Evolutionary conservation across 2,329 filamentous ascomycete species (phyloP).

Genomic region (Fusarium transvaalense): DNA sequence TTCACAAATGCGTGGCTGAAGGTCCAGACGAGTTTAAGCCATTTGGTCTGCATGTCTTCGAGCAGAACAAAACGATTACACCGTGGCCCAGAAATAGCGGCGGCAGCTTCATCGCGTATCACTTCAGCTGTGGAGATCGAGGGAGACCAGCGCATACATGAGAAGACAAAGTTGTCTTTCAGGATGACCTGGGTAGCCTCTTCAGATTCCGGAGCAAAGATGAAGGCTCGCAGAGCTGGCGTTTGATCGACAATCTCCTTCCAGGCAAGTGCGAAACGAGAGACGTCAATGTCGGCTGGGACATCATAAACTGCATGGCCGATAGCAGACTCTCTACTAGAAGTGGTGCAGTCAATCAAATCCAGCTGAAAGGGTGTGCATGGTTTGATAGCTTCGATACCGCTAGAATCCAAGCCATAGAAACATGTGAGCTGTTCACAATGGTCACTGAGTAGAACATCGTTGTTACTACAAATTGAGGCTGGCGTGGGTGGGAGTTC

Average conservation of each 20-base stretch:
- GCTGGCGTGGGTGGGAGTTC: not conserved
- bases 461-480: not conserved
- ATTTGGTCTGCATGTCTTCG: not conserved
- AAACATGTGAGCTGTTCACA: not conserved
- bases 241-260: slow-evolving; percentile 2
- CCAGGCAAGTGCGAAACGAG: slow-evolving; percentile 14
- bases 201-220: not conserved
- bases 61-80: slow-evolving; percentile 22
- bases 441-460: not conserved
- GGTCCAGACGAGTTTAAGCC: slow-evolving; percentile 8
- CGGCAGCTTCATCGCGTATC: slow-evolving; percentile 10
- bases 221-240: slow-evolving; percentile 6
- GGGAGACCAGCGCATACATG: slow-evolving; percentile 10
- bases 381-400: slow-evolving; percentile 10
- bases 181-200: not conserved
- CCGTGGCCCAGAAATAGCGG: slow-evolving; percentile 5
- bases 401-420: not conserved
- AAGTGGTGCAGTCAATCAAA: not conserved
- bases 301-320: slow-evolving; percentile 2
- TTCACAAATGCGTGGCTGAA: slow-evolving; percentile 9
- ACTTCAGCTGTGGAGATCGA: not conserved
- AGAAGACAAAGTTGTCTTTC: slow-evolving; percentile 17
- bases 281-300: not conserved
- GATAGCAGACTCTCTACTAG: not conserved
- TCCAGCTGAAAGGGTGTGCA: slow-evolving; percentile 9